Conservation (phyloP, 495 filamentous ascomycete species). For the Sordaria brevicollis region DNA sequence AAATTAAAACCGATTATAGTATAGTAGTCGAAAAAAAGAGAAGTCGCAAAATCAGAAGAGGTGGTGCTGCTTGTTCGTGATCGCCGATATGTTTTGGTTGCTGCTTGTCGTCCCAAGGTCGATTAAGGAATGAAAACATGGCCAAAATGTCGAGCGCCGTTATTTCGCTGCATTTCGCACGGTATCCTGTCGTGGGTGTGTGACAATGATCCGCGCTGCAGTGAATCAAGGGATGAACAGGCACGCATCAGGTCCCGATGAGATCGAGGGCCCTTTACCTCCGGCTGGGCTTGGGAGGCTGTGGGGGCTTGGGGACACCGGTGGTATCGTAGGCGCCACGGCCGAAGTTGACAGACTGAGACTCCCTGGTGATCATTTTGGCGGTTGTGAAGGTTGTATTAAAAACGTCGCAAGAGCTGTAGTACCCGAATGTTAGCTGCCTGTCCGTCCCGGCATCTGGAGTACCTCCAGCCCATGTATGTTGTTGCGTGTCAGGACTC, state of each 20-base stretch:
- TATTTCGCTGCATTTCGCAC: not conserved
- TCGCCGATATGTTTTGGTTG: not conserved
- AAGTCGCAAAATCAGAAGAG: not conserved
- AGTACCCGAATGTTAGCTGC: conserved; percentile 16
- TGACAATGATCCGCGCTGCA: conserved; percentile 2
- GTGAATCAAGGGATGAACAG: conserved; percentile 11
- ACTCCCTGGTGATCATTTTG: conserved; percentile 39
- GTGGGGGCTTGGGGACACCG: conserved; percentile 43
- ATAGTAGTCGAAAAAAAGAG: conserved; percentile 5
- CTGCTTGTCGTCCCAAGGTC: not conserved
- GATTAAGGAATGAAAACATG: not conserved
- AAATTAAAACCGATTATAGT: conserved; percentile 16
- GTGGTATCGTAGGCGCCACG: conserved; percentile 49
- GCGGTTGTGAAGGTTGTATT: conserved; percentile 1
- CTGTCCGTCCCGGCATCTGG: not conserved
- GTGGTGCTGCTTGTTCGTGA: not conserved
- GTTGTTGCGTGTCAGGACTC: not conserved
- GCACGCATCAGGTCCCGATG: not conserved
- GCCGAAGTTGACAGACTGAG: conserved; percentile 39
- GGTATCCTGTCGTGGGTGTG: not conserved
- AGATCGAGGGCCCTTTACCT: conserved; percentile 18
- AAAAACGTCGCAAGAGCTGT: conserved; percentile 3
- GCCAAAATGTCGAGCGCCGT: not conserved
- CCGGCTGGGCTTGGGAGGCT: conserved; percentile 35
- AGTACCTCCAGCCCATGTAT: not conserved